phyloP scores from a whole-genome alignment of 2,329 filamentous ascomycete species.

The Cordyceps militaris region DNA sequence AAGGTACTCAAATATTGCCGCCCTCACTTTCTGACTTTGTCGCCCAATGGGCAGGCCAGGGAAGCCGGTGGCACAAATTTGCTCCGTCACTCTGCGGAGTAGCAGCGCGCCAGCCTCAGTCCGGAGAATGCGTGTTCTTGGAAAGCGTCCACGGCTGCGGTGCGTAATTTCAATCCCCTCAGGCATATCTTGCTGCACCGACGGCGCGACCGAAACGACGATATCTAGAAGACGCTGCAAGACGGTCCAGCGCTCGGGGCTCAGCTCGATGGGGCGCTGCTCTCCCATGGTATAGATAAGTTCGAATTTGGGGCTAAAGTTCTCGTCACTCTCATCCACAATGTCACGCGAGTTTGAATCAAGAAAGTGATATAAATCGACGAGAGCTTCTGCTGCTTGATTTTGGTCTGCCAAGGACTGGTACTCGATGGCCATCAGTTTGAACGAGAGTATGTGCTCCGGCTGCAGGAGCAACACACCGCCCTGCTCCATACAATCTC shows the following conservation, averaged over 20 bases:
- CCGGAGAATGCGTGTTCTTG: slow-evolving; percentile 4
- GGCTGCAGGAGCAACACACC: slow-evolving; percentile 57
- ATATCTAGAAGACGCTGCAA: slow-evolving; percentile 32
- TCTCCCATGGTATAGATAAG: slow-evolving; percentile 55
- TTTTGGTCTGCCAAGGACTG: slow-evolving; percentile 23
- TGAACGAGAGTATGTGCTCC: slow-evolving; percentile 57
- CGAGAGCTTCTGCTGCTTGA: slow-evolving; percentile 25
- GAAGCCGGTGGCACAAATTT: slow-evolving; percentile 21
- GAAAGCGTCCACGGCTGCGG: background rate
- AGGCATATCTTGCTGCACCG: background rate
- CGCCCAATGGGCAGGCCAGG: slow-evolving; percentile 34
- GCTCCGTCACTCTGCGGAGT: background rate
- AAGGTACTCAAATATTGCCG: background rate
- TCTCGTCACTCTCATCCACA: slow-evolving; percentile 60
- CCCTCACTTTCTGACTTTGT: slow-evolving; percentile 21
- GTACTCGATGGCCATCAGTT: slow-evolving; percentile 43
- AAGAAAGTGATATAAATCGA: slow-evolving; percentile 39
- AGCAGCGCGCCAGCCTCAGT: background rate
- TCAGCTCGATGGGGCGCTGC: slow-evolving; percentile 43
- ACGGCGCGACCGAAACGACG: background rate
- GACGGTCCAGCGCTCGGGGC: slow-evolving; percentile 48
- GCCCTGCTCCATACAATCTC: slow-evolving; percentile 39
- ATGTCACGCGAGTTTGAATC: slow-evolving; percentile 43
- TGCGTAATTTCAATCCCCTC: background rate
- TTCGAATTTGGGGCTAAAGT: slow-evolving; percentile 54